Base-by-base conservation (phyloP, 192 early-diverging fungal species). In the Irineochytrium annulatum region DNA sequence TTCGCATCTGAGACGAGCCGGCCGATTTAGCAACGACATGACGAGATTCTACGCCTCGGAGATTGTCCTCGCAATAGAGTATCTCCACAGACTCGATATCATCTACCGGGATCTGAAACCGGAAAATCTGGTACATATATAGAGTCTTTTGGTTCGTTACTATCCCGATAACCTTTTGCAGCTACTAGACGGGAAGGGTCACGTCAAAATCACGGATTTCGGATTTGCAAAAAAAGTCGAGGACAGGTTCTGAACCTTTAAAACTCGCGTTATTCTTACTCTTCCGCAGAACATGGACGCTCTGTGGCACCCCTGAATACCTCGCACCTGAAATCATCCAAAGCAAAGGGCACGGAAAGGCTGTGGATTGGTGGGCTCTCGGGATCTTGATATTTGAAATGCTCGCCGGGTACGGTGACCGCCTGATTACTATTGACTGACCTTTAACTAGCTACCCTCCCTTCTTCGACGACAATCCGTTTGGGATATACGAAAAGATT, bases 401-500 rank as follows among this genome's bases (percentile, higher is more conserved):
- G 95, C 79, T 98, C 58, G 92, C 90, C 20, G 95, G 95, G 75
- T 90, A 83, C 65, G 54, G 43, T 2, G 0, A 55, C 39, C 13
- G 22, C 11, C n/a, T 51, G 32, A 27, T 27, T 13, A 30, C 27
- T 20, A 24, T 46, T 26, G 44, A n/a, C 33, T 52, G 19, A 67
- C 65, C 22, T 33, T 29, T 29, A 16, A 11, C 52, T 88, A 34
- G 93, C 84, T 63, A 93, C 65, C 95, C 95, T 59, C 95, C 95
- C 2, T 98, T 96, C 76, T 96, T 90, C 71, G 95, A 96, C 77
- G 94, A 98, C 70, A 92, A 92, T 62, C 89, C 94, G 33, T 96
- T 95, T 73, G 92, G 92, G 26, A 98, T 98, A 67, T 98, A 98
- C 75, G 95, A 96, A 77, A 98, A 98, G 74, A 98, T 98, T 65